phyloP scores from a whole-genome alignment of 176 grass and related monocot genomes.

The Oryza meyeriana region DNA sequence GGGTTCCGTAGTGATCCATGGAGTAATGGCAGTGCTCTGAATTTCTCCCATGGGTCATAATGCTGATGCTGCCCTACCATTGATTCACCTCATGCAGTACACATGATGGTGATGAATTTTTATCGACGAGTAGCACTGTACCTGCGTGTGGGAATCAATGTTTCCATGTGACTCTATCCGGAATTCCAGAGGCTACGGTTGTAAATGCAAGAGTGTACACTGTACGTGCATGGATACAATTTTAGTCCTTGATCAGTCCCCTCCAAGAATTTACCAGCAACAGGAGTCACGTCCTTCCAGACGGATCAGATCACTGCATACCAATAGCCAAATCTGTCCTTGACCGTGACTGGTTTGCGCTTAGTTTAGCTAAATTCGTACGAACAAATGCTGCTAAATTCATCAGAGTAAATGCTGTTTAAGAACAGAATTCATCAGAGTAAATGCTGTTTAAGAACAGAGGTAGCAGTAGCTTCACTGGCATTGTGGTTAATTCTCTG shows the following conservation, averaged over 20 bases:
- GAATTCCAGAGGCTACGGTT: not conserved
- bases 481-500: not conserved
- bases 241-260: not conserved
- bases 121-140: not conserved
- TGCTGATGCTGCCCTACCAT: not conserved
- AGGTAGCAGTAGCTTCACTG: not conserved
- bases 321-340: constrained; percentile 14
- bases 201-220: not conserved
- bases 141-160: constrained; percentile 32
- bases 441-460: too few species aligned
- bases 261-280: not conserved
- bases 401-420: not conserved
- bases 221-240: not conserved
- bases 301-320: not conserved
- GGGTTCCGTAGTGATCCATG: not conserved
- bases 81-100: constrained; percentile 19
- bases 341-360: not conserved
- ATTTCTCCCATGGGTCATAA: constrained; percentile 15
- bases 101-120: constrained; percentile 28
- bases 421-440: too few species aligned
- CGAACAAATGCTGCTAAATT: too few species aligned
- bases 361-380: not conserved
- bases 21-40: not conserved
- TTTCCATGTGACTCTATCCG: constrained; percentile 42
- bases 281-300: not conserved